Evolutionary conservation across 352 stramenopile species (phyloP).

Genomic region (Phytophthora agathidicida): DNA sequence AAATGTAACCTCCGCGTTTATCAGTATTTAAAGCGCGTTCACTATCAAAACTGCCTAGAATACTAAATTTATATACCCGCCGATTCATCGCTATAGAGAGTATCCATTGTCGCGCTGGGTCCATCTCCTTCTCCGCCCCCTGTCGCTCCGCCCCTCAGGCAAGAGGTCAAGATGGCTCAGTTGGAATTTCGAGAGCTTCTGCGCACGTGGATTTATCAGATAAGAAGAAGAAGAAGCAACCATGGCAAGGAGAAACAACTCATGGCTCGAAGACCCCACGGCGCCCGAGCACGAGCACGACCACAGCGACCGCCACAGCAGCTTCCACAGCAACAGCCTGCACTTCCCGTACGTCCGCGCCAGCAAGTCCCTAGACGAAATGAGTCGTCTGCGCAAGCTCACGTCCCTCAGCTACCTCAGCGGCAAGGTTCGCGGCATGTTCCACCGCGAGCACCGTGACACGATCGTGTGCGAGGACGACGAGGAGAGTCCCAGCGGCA

Average conservation of each 20-base stretch:
- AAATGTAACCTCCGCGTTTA: too few relatives aligned
- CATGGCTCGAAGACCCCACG: constrained; percentile 22
- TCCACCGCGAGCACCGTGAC: constrained; percentile 63
- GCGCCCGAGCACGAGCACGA: not conserved
- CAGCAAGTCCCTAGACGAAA: constrained; percentile 37
- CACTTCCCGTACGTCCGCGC: constrained; percentile 9
- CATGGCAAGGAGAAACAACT: constrained; percentile 9
- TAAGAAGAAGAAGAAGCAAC: not conserved
- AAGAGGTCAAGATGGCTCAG: constrained; percentile 24
- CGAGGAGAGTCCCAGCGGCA: constrained; percentile 43
- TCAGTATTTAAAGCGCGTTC: too few relatives aligned
- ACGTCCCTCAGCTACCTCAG: constrained; percentile 66
- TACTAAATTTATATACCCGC: not conserved
- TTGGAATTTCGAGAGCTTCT: constrained; percentile 30
- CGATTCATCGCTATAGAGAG: not conserved
- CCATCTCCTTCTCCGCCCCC: constrained; percentile 7
- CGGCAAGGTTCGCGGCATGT: constrained; percentile 54
- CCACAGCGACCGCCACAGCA: constrained; percentile 13
- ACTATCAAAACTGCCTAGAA: too few relatives aligned
- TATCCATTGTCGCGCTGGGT: too few relatives aligned
- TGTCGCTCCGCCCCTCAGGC: constrained; percentile 6
- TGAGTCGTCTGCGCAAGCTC: constrained; percentile 56
- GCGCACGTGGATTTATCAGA: not conserved
- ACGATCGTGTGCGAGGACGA: constrained; percentile 68
- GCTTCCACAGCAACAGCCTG: constrained; percentile 4